Evolutionary conservation across 768 basidiomycete species (phyloP).

Genomic region (Agaricus blazei): DNA sequence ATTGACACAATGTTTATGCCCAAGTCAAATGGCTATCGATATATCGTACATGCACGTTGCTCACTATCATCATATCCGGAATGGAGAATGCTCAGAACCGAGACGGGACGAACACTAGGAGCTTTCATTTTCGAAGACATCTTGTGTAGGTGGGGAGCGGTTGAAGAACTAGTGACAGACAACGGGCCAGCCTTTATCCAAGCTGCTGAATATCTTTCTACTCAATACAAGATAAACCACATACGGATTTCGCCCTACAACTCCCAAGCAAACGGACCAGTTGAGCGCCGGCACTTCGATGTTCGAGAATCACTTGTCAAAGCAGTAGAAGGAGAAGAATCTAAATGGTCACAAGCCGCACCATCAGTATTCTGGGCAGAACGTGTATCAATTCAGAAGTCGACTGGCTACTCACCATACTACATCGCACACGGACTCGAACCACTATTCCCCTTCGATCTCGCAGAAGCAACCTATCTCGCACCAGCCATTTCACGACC

Average conservation of each 20-base stretch:
- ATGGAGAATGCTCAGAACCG: constrained; percentile 33
- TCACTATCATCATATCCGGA: constrained; percentile 9
- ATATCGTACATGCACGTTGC: constrained; percentile 19
- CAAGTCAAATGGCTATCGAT: constrained; percentile 25
- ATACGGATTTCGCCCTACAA: too few relatives aligned
- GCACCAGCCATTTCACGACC: neutral
- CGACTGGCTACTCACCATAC: constrained; percentile 28
- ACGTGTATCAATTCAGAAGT: constrained; percentile 22
- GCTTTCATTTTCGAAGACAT: constrained; percentile 14
- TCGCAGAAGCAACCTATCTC: constrained; percentile 17
- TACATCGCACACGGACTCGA: constrained; percentile 27
- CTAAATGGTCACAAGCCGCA: constrained; percentile 24
- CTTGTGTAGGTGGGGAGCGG: constrained; percentile 20
- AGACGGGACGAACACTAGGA: constrained; percentile 31
- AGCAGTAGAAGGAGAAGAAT: constrained; percentile 15
- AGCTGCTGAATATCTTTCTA: too few relatives aligned
- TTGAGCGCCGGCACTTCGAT: too few relatives aligned
- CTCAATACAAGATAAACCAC: too few relatives aligned
- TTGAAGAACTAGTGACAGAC: constrained; percentile 19
- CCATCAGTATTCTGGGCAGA: constrained; percentile 23
- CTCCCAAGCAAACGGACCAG: too few relatives aligned
- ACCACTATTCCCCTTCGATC: constrained; percentile 27
- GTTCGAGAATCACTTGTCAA: too few relatives aligned
- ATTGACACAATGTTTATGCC: too few relatives aligned
- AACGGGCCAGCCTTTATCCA: constrained; percentile 11